These are phyloP conservation scores for Boletus rex-veris DNA, from an alignment of 768 basidiomycete genomes.

Conservation along the genomic window DNA sequence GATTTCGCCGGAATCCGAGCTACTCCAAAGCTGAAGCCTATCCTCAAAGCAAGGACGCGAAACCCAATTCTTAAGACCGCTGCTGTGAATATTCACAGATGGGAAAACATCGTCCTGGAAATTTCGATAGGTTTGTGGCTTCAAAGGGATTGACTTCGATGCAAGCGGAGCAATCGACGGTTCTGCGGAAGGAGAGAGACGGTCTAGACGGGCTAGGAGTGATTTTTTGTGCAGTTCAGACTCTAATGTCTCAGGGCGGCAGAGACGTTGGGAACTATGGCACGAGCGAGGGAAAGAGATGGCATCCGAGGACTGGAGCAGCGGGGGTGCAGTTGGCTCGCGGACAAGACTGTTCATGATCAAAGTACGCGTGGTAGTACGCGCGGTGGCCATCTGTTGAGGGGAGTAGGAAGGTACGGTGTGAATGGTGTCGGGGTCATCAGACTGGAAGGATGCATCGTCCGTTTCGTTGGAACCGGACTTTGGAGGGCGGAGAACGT, in stretches of 20 bases:
- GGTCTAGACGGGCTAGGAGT: slow-evolving; percentile 45
- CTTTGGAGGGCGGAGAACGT: slow-evolving; percentile 21
- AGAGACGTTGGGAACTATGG: slow-evolving; percentile 38
- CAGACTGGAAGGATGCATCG: slow-evolving; percentile 38
- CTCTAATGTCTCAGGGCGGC: slow-evolving; percentile 39
- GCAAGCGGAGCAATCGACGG: slow-evolving; percentile 44
- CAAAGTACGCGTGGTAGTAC: slow-evolving; percentile 39
- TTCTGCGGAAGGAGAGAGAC: slow-evolving; percentile 40
- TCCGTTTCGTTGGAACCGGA: slow-evolving; percentile 27
- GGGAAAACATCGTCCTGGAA: slow-evolving; percentile 27
- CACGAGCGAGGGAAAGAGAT: slow-evolving; percentile 56
- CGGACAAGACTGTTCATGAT: slow-evolving; percentile 47
- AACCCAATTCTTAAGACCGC: slow-evolving; percentile 66
- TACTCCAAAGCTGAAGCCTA: slow-evolving; percentile 53
- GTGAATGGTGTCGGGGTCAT: slow-evolving; percentile 30
- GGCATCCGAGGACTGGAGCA: slow-evolving; percentile 37
- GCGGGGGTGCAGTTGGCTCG: slow-evolving; percentile 44
- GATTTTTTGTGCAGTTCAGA: slow-evolving; percentile 48
- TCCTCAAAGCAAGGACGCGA: slow-evolving; percentile 77
- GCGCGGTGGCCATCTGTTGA: slow-evolving; percentile 31
- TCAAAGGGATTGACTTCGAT: slow-evolving; percentile 28
- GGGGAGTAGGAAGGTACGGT: slow-evolving; percentile 13
- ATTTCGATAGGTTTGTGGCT: slow-evolving; percentile 33
- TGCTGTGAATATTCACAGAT: slow-evolving; percentile 34
- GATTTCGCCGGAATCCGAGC: slow-evolving; percentile 36